phyloP scores from a whole-genome alignment of 345 rosid species.

The Aquilaria malaccensis region DNA sequence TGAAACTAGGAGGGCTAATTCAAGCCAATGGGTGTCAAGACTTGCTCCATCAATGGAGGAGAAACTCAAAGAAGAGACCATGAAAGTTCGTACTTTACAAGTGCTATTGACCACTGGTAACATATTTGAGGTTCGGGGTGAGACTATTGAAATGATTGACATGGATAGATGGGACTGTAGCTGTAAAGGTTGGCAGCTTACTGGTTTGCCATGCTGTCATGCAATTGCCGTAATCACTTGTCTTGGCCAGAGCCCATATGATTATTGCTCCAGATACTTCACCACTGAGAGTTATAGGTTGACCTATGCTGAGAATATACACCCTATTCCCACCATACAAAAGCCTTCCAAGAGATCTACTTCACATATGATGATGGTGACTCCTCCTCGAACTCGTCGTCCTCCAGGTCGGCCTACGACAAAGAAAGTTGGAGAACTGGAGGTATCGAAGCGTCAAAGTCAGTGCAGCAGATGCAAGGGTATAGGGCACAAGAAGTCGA shows the following conservation, averaged over 20 bases:
- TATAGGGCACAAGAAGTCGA: slow-evolving; percentile 93
- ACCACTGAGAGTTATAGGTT: slow-evolving; percentile 60
- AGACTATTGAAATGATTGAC: slow-evolving; percentile 59
- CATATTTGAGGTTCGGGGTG: slow-evolving; percentile 81
- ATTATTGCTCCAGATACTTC: slow-evolving; percentile 69
- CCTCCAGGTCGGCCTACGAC: slow-evolving; percentile 85
- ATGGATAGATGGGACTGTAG: slow-evolving; percentile 74
- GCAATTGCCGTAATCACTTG: slow-evolving; percentile 61
- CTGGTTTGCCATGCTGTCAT: slow-evolving; percentile 81
- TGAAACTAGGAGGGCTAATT: slow-evolving; percentile 37
- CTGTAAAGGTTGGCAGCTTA: slow-evolving; percentile 82
- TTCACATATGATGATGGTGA: slow-evolving; percentile 57
- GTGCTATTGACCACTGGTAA: slow-evolving; percentile 54
- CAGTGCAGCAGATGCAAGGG: slow-evolving; percentile 99
- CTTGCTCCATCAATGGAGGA: slow-evolving; percentile 77
- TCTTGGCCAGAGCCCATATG: slow-evolving; percentile 51
- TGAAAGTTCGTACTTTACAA: slow-evolving; percentile 41
- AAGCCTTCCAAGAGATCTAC: slow-evolving; percentile 32
- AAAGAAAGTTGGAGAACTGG: slow-evolving; percentile 53
- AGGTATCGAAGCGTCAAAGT: slow-evolving; percentile 72
- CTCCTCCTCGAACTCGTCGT: slow-evolving; percentile 79
- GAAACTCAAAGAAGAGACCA: slow-evolving; percentile 58
- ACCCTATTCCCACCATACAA: slow-evolving; percentile 55
- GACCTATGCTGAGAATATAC: slow-evolving; percentile 60
- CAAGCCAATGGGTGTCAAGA: slow-evolving; percentile 52